phyloP scores from a whole-genome alignment of 352 stramenopile species.

The Phytopythium boreale region DNA sequence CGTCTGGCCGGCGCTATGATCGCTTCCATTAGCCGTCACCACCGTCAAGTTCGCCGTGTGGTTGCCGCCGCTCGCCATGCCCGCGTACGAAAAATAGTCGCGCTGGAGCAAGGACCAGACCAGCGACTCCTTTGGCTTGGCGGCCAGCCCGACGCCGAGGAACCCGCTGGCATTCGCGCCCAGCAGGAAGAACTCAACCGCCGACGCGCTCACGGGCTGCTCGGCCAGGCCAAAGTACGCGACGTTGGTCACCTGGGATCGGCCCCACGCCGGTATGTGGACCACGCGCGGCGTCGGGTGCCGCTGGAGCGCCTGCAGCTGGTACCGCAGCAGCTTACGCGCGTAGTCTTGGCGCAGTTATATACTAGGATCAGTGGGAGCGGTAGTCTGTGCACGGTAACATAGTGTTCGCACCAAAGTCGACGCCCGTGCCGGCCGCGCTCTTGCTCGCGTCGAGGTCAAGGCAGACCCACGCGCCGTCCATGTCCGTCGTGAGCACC shows the following conservation, averaged over 20 bases:
- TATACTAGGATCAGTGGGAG: no score
- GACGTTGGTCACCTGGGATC: conserved; percentile 19
- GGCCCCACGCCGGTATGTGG: conserved; percentile 26
- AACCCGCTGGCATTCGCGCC: conserved; percentile 45
- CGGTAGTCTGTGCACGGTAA: no score
- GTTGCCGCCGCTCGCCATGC: conserved; percentile 12
- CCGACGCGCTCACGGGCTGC: conserved; percentile 36
- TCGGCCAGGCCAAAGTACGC: conserved; percentile 41
- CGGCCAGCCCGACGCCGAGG: conserved; percentile 48
- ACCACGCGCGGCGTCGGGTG: conserved; percentile 14
- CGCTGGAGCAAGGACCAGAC: conserved; percentile 36
- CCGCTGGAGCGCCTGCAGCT: conserved; percentile 35
- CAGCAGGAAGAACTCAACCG: conserved; percentile 53
- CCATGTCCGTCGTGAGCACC: conserved; percentile 40
- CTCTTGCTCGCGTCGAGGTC: conserved; percentile 13
- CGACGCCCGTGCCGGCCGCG: conserved; percentile 14
- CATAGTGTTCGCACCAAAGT: conserved; percentile 27
- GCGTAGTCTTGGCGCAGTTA: conserved; percentile 45
- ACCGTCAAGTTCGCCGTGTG: conserved; percentile 12
- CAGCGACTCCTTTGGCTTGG: conserved; percentile 24
- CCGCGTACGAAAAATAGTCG: conserved; percentile 23
- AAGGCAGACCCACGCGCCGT: conserved; percentile 35
- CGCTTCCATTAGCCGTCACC: conserved; percentile 7
- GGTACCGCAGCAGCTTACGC: conserved; percentile 46
- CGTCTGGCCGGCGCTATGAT: not conserved